Evolutionary conservation across 345 rosid species (phyloP).

Genomic region (Aegle marmelos): DNA sequence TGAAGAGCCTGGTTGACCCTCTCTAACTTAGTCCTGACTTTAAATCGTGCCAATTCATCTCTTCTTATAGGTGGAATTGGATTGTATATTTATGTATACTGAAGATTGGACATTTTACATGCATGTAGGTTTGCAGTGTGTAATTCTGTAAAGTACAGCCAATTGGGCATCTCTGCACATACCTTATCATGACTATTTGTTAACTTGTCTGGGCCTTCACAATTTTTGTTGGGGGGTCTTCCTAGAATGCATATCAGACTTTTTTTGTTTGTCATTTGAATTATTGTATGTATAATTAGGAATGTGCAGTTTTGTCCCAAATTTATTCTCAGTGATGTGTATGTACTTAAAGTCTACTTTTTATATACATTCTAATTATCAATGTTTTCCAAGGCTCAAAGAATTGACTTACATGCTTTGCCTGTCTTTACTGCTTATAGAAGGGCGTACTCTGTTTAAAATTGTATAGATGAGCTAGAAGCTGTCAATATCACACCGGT

Average conservation of each 20-base stretch:
- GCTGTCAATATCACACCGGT: not conserved
- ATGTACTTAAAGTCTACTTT: not conserved
- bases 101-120: constrained; percentile 37
- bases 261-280: constrained; percentile 10
- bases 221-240: constrained; percentile 25
- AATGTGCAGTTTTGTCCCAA: not conserved
- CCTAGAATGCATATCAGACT: constrained; percentile 16
- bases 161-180: constrained; percentile 46
- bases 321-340: not conserved
- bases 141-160: constrained; percentile 48
- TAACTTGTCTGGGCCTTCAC: constrained; percentile 29
- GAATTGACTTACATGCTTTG: not conserved
- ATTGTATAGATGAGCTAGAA: not conserved
- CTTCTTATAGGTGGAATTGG: constrained; percentile 32
- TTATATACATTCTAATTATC: not conserved
- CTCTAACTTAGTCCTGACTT: constrained; percentile 42
- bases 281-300: constrained; percentile 18
- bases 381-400: not conserved
- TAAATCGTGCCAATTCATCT: constrained; percentile 32
- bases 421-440: not conserved
- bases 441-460: not conserved
- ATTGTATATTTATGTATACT: constrained; percentile 57
- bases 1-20: constrained; percentile 31
- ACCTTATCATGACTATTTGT: constrained; percentile 32
- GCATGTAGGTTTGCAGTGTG: constrained; percentile 36